phyloP scores from a whole-genome alignment of 2,329 filamentous ascomycete genomes.

The Taxawa tesnikishii region DNA sequence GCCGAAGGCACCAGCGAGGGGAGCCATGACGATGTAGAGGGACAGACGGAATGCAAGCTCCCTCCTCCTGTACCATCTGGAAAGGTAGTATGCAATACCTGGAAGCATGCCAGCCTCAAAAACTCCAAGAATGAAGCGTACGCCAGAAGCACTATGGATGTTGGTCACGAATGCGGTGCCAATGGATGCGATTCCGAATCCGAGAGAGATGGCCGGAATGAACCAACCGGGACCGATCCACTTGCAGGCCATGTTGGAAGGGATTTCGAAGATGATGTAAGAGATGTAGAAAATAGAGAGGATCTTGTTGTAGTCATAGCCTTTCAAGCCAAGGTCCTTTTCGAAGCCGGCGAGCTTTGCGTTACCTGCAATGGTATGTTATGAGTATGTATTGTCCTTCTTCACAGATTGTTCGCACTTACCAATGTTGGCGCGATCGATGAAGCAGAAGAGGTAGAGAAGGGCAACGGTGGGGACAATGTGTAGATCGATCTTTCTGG shows the following conservation, averaged over 20 bases:
- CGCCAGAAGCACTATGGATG: slow-evolving; percentile 40
- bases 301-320: slow-evolving; percentile 57
- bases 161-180: slow-evolving; percentile 53
- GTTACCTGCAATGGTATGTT: slow-evolving; percentile 41
- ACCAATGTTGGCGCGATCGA: slow-evolving; percentile 65
- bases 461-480: slow-evolving; percentile 54
- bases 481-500: slow-evolving; percentile 52
- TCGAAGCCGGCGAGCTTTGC: slow-evolving; percentile 54
- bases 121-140: slow-evolving; percentile 49
- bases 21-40: slow-evolving; percentile 59
- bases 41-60: slow-evolving; percentile 57
- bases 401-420: slow-evolving; percentile 10
- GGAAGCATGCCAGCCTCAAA: slow-evolving; percentile 67
- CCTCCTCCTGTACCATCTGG: slow-evolving; percentile 57
- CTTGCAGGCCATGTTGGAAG: slow-evolving; percentile 57
- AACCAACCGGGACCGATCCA: slow-evolving; percentile 62
- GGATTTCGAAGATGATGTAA: slow-evolving; percentile 63
- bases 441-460: slow-evolving; percentile 62
- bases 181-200: slow-evolving; percentile 51
- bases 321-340: slow-evolving; percentile 44
- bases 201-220: slow-evolving; percentile 48
- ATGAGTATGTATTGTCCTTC: not conserved
- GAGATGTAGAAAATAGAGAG: slow-evolving; percentile 60
- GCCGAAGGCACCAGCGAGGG: slow-evolving; percentile 59
- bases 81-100: slow-evolving; percentile 62